Conservation (phyloP, 164 flowering plant genomes). For the Protea cynaroides region DNA sequence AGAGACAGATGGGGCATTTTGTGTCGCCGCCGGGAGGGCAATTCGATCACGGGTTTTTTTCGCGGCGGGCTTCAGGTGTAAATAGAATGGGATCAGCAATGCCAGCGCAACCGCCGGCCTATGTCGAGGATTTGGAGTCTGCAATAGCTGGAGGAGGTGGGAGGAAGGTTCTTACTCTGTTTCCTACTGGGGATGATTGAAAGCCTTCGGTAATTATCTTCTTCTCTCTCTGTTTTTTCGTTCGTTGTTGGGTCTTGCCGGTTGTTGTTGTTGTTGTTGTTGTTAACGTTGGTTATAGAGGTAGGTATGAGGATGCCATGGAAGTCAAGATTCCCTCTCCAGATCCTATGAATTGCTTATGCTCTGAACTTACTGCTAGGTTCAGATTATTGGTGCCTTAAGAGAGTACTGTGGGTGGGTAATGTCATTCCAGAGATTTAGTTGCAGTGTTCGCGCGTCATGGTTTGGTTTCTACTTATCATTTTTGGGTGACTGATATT, state of each 20-base stretch:
- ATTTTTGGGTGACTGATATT: slow-evolving; percentile 26
- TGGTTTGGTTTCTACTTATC: slow-evolving; percentile 9
- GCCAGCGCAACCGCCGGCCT: slow-evolving; percentile 29
- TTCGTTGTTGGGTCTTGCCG: slow-evolving; percentile 2
- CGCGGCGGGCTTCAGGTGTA: slow-evolving; percentile 38
- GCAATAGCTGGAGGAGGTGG: slow-evolving; percentile 24
- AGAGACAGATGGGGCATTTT: slow-evolving; percentile 59
- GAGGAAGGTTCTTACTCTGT: slow-evolving; percentile 81
- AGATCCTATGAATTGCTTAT: slow-evolving; percentile 6
- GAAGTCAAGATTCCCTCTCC: slow-evolving; percentile 6
- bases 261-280: slow-evolving; percentile 9
- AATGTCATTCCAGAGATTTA: neutral
- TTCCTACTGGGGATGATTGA: slow-evolving; percentile 92
- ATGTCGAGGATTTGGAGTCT: slow-evolving; percentile 63
- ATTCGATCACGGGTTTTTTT: slow-evolving; percentile 62
- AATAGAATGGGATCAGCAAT: slow-evolving; percentile 52
- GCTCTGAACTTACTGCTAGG: neutral
- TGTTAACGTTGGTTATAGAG: neutral
- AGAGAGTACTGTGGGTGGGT: neutral
- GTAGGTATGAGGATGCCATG: slow-evolving; percentile 3
- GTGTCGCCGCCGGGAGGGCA: slow-evolving; percentile 69
- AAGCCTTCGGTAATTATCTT: slow-evolving; percentile 19
- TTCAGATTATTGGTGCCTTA: neutral
- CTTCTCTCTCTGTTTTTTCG: neutral
- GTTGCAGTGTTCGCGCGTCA: slow-evolving; percentile 3